Conservation (phyloP, 768 basidiomycete species). For the Termitomyces sp. region DNA sequence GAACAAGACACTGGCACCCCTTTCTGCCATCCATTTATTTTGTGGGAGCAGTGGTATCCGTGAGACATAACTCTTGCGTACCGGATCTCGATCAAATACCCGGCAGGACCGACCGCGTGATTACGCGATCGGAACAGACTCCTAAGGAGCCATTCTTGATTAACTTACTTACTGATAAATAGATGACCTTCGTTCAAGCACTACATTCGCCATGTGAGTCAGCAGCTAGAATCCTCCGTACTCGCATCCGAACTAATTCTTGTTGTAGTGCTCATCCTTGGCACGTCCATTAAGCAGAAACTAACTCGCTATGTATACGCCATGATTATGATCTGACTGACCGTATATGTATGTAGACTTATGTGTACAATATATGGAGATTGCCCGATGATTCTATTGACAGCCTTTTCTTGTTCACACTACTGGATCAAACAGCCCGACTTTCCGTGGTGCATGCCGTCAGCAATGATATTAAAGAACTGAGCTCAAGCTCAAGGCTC, state of each 20-base stretch:
- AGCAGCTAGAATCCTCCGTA: background rate
- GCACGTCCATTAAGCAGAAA: too few relatives aligned
- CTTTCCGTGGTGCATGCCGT: background rate
- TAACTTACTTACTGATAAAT: too few relatives aligned
- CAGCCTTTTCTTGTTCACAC: too few relatives aligned
- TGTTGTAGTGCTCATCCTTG: too few relatives aligned
- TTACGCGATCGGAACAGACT: background rate
- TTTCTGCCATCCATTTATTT: background rate
- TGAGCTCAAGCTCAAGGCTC: too few relatives aligned
- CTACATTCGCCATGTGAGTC: background rate
- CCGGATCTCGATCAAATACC: slow-evolving; percentile 4
- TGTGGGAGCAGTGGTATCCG: background rate
- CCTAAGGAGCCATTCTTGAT: background rate
- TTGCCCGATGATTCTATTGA: too few relatives aligned
- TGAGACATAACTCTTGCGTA: slow-evolving; percentile 1
- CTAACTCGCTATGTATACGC: background rate
- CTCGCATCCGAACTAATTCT: background rate
- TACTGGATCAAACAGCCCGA: background rate
- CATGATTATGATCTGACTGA: background rate
- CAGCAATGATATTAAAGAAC: background rate
- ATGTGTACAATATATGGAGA: background rate
- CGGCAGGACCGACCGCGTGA: too few relatives aligned
- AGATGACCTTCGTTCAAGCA: background rate
- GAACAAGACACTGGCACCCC: background rate
- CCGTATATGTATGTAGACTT: too few relatives aligned